phyloP scores from a whole-genome alignment of 2,329 filamentous ascomycete species.

The Fonsecaea monophora region DNA sequence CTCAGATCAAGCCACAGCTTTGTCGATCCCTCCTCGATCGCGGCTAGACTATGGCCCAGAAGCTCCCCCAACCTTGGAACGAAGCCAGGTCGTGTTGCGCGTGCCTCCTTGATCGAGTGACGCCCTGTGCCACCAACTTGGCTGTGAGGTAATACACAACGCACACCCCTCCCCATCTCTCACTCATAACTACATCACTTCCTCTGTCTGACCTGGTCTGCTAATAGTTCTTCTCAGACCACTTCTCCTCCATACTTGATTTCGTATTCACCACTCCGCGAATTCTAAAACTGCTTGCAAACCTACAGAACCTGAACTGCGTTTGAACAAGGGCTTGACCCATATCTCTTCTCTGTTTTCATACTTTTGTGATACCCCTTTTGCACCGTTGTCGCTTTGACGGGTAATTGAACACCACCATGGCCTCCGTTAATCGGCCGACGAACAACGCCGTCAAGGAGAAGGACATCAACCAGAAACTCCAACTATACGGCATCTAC shows the following conservation, averaged over 20 bases:
- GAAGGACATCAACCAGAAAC: constrained; percentile 83
- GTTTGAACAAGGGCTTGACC: neutral
- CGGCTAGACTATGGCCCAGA: constrained; percentile 12
- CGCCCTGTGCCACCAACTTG: constrained; percentile 18
- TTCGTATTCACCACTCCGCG: constrained; percentile 13
- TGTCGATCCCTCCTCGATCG: constrained; percentile 16
- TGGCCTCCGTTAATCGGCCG: constrained; percentile 70
- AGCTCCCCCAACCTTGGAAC: constrained; percentile 17
- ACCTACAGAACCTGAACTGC: neutral
- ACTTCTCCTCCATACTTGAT: constrained; percentile 3
- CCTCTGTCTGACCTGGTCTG: neutral
- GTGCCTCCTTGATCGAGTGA: constrained; percentile 12
- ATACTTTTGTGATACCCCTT: constrained; percentile 32
- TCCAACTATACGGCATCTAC: constrained; percentile 77
- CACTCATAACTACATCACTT: constrained; percentile 30
- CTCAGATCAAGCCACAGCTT: constrained; percentile 13
- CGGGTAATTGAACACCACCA: constrained; percentile 17
- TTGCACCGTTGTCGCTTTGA: constrained; percentile 1
- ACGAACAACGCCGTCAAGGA: constrained; percentile 78
- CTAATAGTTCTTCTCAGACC: neutral
- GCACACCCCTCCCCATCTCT: constrained; percentile 6
- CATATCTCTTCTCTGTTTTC: constrained; percentile 11
- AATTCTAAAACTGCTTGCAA: constrained; percentile 5
- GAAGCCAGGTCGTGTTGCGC: constrained; percentile 16
- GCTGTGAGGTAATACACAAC: constrained; percentile 24